Evolutionary conservation across 192 early-diverging fungal genomes (phyloP), one percentile per base, ranked within the genome.

Genomic region (Backusella mclennaniae): DNA sequence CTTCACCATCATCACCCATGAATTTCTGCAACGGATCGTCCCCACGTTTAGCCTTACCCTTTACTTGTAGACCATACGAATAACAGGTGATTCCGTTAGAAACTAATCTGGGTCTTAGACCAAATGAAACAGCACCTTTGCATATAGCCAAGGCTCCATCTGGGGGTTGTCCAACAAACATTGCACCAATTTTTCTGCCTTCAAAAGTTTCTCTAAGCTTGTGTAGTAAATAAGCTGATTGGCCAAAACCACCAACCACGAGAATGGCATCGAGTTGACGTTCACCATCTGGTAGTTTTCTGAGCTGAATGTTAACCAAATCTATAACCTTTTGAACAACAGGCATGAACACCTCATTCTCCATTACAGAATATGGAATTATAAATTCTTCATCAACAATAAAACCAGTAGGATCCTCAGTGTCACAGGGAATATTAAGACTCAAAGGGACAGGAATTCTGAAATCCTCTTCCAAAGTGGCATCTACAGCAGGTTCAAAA

Each of bases 231-330:
- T 89, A 89, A 71, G 82, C 79, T 56, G 84, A 87, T n/a, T 82
- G 85, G 33, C 84, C 83, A 52, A 89, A 89, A 9, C 86, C 87
- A 72, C 87, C 87, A 11, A 86, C 87, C 63, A 88, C 71, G 46
- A 88, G 82, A 35, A 88, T 84, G 31, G 85, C 85, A 29, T 83
- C 77, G n/a, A 83, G 74, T 29, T 80, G 76, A 0, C 23, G 53
- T 26, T 56, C 53, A 26, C 21, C 11, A 11, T 56, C 53, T 35
- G 79, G 79, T n/a, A 83, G 74, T 76, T 85, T 81, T 29, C 44
- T 70, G 35, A 87, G 70, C 70, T 87, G 86, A 7, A 78, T 82
- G 8, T 87, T 81, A 53, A 87, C 83, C 69, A 85, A 68, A 8
- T 76, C 73, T 39, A 87, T 41, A 1, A 87, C 83, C 66, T 85